Evolutionary conservation across 2,329 filamentous ascomycete species (phyloP), one percentile per base, ranked within the genome.

Genomic region (Cladosporium phlei): DNA sequence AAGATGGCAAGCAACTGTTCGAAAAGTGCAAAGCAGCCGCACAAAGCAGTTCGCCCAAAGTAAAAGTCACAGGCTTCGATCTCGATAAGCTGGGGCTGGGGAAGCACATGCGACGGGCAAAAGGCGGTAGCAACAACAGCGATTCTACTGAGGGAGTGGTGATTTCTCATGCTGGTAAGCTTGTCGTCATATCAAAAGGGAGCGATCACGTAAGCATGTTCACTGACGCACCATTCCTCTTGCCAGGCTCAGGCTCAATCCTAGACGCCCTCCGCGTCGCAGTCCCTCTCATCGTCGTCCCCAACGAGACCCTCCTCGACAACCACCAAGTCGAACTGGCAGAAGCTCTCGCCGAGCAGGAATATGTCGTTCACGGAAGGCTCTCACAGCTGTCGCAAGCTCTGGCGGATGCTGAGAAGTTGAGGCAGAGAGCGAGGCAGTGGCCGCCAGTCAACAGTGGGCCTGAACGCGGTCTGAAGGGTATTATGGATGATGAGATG

Each of bases 301-400:
- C 91, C 2, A 98, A 98, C 64, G 76, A 81, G 2, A 73, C 74
- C 5, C 77, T 98, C 0, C 77, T 95, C 57, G 83, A 94, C 60
- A 91, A 98, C 59, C 93, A 98, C 63, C 93, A 98, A 67, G 77
- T 81, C 16, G 88, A 97, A 65, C 77, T 98, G 46, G 91, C 91
- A 1, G 74, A 82, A 39, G 83, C 87, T 55, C 76, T 97, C 47
- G 79, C 85, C 24, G 70, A 74, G 19, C 79, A 88, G 55, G 83
- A 85, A 19, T 95, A 94, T 67, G 80, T 88, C 2, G 74, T 90
- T n/a, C 76, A 83, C 57, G 86, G 85, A 9, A 71, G 75, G 44
- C 69, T 88, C 32, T 73, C 77, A 84, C 60, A 75, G 38, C 63
- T 83, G 12, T 51, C 64, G 4, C 53, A 63, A 22, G 73, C 75